These are phyloP conservation scores for Phytophthora pinifolia DNA, from an alignment of 352 stramenopile genomes.

Conservation along the genomic window DNA sequence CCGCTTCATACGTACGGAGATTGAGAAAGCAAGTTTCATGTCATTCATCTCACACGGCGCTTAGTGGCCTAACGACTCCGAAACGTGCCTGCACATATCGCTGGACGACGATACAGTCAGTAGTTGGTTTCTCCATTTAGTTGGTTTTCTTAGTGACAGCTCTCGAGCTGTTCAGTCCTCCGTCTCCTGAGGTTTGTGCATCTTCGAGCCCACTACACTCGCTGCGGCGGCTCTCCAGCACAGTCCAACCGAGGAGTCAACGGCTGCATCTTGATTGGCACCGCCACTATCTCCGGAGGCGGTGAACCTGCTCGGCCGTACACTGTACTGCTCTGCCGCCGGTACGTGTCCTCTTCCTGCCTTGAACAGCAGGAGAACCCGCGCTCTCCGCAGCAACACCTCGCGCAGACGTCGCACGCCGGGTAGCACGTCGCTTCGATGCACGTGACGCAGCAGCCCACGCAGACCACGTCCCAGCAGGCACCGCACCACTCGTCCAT, in stretches of 20 bases:
- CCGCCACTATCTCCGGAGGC: slow-evolving; percentile 11
- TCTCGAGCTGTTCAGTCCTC: too few relatives aligned
- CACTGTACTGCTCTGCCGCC: slow-evolving; percentile 3
- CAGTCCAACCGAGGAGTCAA: slow-evolving; percentile 6
- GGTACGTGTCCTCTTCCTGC: slow-evolving; percentile 6
- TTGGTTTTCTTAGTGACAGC: too few relatives aligned
- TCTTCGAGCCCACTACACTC: slow-evolving; percentile 8
- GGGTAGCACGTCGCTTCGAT: slow-evolving; percentile 17
- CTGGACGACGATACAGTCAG: too few relatives aligned
- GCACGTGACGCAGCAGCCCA: slow-evolving; percentile 30
- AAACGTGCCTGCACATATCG: too few relatives aligned
- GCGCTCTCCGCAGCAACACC: slow-evolving; percentile 22
- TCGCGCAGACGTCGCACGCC: slow-evolving; percentile 20
- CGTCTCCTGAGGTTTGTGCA: too few relatives aligned
- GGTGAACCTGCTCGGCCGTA: slow-evolving; percentile 10
- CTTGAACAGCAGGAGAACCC: slow-evolving; percentile 28
- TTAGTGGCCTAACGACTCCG: too few relatives aligned
- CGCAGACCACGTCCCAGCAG: slow-evolving; percentile 24
- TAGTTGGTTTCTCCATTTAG: too few relatives aligned
- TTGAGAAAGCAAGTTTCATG: too few relatives aligned
- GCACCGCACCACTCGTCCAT: slow-evolving; percentile 30
- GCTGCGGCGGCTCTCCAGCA: background rate
- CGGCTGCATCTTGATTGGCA: slow-evolving; percentile 28
- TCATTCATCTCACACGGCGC: too few relatives aligned
- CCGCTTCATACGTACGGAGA: background rate